phyloP scores from a whole-genome alignment of 2,329 filamentous ascomycete genomes.

The Ophiostoma piceae region DNA sequence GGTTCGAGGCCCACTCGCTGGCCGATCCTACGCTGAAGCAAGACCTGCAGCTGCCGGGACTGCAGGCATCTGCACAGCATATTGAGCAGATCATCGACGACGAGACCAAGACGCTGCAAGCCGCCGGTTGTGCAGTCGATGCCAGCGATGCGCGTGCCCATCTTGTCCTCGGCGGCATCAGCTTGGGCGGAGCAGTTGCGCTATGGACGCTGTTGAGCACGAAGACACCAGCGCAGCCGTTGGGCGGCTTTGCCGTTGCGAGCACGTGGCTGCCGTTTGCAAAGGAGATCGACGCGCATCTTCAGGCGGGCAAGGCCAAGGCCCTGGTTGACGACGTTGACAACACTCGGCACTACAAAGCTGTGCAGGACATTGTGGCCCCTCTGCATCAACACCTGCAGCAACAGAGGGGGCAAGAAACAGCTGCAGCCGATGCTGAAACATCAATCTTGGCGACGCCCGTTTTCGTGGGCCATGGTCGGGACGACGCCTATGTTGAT shows the following conservation, averaged over 20 bases:
- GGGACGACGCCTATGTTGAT: conserved; percentile 24
- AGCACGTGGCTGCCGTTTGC: conserved; percentile 24
- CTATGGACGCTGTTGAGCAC: conserved; percentile 33
- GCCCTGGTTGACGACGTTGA: too few species aligned
- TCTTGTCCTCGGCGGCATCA: conserved; percentile 44
- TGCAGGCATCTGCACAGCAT: conserved; percentile 10
- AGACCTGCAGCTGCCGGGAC: neutral
- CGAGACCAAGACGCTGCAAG: conserved; percentile 32
- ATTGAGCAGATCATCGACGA: conserved; percentile 34
- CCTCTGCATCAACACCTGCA: neutral
- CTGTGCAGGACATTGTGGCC: neutral
- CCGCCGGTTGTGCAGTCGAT: conserved; percentile 16
- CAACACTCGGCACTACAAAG: neutral
- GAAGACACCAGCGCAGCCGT: conserved; percentile 16
- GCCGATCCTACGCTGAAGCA: neutral
- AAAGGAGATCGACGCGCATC: neutral
- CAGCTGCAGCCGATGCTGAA: neutral
- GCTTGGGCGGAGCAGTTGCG: conserved; percentile 42
- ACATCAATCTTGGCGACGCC: conserved; percentile 12
- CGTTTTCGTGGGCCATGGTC: conserved; percentile 23
- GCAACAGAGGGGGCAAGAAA: neutral
- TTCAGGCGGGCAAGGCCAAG: neutral
- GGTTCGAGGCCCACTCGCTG: conserved; percentile 44
- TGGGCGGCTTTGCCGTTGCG: conserved; percentile 19
- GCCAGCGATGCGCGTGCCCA: conserved; percentile 8